Evolutionary conservation across 129 eudicot genomes (phyloP).

Genomic region (Erigeron canadensis): DNA sequence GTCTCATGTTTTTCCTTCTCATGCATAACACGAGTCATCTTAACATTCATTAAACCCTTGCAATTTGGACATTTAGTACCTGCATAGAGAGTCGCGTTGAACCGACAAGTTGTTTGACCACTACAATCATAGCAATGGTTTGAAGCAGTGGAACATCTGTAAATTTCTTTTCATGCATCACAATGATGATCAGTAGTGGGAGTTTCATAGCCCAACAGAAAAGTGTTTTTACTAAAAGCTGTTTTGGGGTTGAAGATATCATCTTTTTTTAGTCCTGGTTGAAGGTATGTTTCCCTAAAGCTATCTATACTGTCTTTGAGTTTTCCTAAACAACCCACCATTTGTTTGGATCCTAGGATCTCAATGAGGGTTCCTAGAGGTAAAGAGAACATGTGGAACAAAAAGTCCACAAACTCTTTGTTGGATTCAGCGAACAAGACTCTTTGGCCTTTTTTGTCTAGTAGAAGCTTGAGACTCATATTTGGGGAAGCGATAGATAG

Average conservation of each 20-base stretch:
- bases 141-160: not conserved
- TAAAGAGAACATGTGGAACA: conserved; percentile 17
- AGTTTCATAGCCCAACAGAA: not conserved
- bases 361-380: conserved; percentile 18
- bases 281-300: not conserved
- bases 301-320: not conserved
- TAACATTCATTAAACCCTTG: not conserved
- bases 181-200: not conserved
- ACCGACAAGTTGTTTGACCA: not conserved
- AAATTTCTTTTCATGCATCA: not conserved
- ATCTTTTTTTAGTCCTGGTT: conserved; percentile 3
- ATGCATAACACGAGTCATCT: not conserved
- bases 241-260: conserved; percentile 1
- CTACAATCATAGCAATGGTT: not conserved
- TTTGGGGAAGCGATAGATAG: conserved; percentile 6
- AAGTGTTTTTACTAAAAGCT: not conserved
- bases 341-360: not conserved
- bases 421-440: conserved; percentile 4
- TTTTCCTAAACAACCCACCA: conserved; percentile 13
- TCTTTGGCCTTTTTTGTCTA: not conserved
- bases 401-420: conserved; percentile 13
- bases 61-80: not conserved
- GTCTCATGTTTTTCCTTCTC: not conserved
- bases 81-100: not conserved
- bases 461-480: conserved; percentile 20